A percentile compares a stretch with the other conserved stretches of the same genome.
Conservation (phyloP, 2,329 filamentous ascomycete species). For the Neopestalotiopsis sp. region DNA sequence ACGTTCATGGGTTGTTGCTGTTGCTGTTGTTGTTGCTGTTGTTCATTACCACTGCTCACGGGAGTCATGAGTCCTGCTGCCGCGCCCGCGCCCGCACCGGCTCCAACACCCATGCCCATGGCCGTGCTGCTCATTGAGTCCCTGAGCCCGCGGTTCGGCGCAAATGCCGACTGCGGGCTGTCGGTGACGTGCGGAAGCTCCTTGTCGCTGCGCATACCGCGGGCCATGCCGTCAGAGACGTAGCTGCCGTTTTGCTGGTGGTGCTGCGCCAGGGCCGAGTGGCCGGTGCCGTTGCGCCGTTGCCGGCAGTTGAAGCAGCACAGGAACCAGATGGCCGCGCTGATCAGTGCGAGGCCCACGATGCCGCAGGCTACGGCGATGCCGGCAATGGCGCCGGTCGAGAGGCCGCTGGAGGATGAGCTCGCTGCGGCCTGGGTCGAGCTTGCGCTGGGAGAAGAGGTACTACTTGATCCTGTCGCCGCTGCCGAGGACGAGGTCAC, state of each 20-base stretch:
- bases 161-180: conserved; percentile 48
- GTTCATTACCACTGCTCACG: conserved; percentile 24
- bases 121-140: conserved; percentile 15
- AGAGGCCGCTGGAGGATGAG: conserved; percentile 32
- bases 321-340: conserved; percentile 47
- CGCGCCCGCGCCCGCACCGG: no score
- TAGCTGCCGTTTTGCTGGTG: conserved; percentile 26
- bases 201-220: conserved; percentile 51
- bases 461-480: no score
- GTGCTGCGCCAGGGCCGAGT: conserved; percentile 23
- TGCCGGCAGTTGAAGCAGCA: conserved; percentile 41
- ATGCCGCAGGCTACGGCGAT: conserved; percentile 49
- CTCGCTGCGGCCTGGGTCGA: not conserved
- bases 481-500: no score
- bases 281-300: conserved; percentile 30
- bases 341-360: conserved; percentile 38
- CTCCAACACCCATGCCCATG: not conserved
- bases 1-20: not conserved
- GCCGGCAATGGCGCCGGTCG: conserved; percentile 50
- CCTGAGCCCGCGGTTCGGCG: conserved; percentile 42
- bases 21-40: not conserved
- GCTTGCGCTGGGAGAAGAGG: not conserved
- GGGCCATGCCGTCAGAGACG: conserved; percentile 33
- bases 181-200: conserved; percentile 45
- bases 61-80: not conserved